These are phyloP conservation scores for Carex kokanica DNA, from an alignment of 176 grass and related monocot genomes.

Conservation along the genomic window DNA sequence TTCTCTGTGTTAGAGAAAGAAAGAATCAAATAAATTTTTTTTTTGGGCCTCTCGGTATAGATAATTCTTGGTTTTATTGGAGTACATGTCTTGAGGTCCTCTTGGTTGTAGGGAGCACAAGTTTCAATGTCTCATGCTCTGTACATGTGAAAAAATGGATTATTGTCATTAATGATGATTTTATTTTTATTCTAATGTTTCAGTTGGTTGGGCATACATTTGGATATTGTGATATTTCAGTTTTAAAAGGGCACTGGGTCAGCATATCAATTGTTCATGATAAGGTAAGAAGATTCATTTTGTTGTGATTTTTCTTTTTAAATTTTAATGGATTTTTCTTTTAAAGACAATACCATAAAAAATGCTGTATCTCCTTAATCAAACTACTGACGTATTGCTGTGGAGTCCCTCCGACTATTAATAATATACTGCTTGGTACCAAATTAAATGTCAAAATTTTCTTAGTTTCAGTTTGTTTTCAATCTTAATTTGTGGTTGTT, in stretches of 20 bases:
- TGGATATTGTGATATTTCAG: slow-evolving; percentile 6
- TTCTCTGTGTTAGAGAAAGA: background rate
- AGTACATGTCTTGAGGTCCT: background rate
- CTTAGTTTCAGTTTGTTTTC: background rate
- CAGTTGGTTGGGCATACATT: slow-evolving; percentile 9
- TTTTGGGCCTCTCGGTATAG: background rate
- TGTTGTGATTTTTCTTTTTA: background rate
- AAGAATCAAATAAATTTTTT: background rate
- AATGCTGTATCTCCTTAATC: slow-evolving; percentile 1
- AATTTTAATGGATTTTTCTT: background rate
- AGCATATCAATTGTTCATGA: background rate
- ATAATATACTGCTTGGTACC: background rate
- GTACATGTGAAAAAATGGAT: background rate
- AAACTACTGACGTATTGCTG: background rate
- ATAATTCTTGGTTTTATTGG: background rate
- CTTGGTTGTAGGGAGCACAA: background rate
- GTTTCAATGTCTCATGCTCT: background rate
- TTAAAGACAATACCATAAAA: background rate
- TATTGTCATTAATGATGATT: background rate
- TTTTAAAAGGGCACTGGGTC: background rate
- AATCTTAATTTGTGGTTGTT: background rate
- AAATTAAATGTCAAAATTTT: background rate
- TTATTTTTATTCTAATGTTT: background rate
- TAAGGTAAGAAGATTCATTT: background rate
- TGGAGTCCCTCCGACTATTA: background rate